Base-by-base conservation (phyloP, 331 rosid genomes). In the Malus hybrid region DNA sequence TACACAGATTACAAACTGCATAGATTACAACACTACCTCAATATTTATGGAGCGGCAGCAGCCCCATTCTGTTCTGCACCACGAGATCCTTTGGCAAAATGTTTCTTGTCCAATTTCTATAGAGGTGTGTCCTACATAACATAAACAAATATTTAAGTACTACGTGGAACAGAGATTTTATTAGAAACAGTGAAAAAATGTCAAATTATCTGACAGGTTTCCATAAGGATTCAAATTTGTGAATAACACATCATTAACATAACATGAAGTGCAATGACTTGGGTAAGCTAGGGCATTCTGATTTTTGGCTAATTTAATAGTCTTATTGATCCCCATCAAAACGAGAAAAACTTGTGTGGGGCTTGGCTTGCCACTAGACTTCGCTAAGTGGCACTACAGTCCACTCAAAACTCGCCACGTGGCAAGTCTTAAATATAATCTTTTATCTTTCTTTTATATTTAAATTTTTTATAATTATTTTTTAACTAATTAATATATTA, bases 61-160 rank as follows among this genome's bases (percentile, higher is more conserved):
- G 69, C 81, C 79, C 93, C 85, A 44, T 87, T 90, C 70, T 83
- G 87, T 62, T 77, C 84, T 73, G 78, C 74, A 52, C 81, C 81
- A 18, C 78, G 88, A 6, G 89, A 78, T 52, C 89, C 93, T 85
- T 88, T 94, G 6, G 89, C 93, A 81, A 92, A 90, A 81, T 94
- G 96, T 79, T 94, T 94, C 85, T 76, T 92, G 70, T 94, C 96
- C 90, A 94, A 80, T 86, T 86, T 89, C 69, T 92, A 95, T 73
- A 92, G 91, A 66, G 96, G 96, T 19, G 92, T 90, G 64, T 90
- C 80, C 97, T 94, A 91, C 77, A 73, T 29, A 52, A 75, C 29
- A 79, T 70, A 59, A 24, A 79, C 44, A 59, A 14, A 36, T 54
- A 67, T 63, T 73, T 28, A 75, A 65, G 77, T 55, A 33, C 54